A percentile compares a stretch with the other conserved stretches of the same genome.
phyloP scores from a whole-genome alignment of 441 rosid genomes.

The Gossypium lobatum region DNA sequence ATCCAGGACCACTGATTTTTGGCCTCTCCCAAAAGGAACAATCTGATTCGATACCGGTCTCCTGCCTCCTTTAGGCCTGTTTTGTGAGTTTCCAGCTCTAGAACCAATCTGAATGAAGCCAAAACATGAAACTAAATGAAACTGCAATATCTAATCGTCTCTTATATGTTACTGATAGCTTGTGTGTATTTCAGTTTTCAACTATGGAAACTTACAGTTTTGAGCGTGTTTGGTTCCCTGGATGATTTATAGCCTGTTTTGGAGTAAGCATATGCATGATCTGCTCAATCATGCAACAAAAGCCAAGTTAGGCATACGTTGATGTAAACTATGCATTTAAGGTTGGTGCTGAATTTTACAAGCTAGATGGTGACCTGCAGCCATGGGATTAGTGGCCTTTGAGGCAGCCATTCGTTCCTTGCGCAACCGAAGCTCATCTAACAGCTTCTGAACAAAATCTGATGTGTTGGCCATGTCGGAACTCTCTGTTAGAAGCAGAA shows the following conservation, averaged over 20 bases:
- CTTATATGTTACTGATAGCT: neutral
- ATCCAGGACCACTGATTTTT: constrained; percentile 50
- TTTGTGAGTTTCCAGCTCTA: constrained; percentile 26
- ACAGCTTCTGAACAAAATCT: constrained; percentile 87
- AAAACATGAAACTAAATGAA: constrained; percentile 11
- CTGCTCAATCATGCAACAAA: constrained; percentile 27
- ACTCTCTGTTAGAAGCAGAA: constrained; percentile 5
- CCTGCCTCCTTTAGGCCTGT: constrained; percentile 25
- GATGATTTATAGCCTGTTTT: constrained; percentile 50
- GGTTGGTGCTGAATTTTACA: neutral
- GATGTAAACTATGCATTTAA: neutral
- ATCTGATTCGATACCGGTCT: constrained; percentile 48
- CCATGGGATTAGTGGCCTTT: constrained; percentile 21
- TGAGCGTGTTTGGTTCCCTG: constrained; percentile 28
- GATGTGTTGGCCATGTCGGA: constrained; percentile 69
- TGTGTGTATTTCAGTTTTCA: neutral
- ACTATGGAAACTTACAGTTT: constrained; percentile 36
- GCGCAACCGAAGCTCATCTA: constrained; percentile 75
- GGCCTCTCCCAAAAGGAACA: constrained; percentile 46
- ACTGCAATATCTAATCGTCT: neutral
- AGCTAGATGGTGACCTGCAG: constrained; percentile 35
- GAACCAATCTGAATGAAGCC: constrained; percentile 36
- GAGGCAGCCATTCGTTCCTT: constrained; percentile 66
- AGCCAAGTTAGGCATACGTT: neutral
- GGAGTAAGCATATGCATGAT: constrained; percentile 36